Evolutionary conservation across 2,329 filamentous ascomycete genomes (phyloP), one percentile per base, ranked within the genome.

Genomic region (Ustilaginoidea virens): DNA sequence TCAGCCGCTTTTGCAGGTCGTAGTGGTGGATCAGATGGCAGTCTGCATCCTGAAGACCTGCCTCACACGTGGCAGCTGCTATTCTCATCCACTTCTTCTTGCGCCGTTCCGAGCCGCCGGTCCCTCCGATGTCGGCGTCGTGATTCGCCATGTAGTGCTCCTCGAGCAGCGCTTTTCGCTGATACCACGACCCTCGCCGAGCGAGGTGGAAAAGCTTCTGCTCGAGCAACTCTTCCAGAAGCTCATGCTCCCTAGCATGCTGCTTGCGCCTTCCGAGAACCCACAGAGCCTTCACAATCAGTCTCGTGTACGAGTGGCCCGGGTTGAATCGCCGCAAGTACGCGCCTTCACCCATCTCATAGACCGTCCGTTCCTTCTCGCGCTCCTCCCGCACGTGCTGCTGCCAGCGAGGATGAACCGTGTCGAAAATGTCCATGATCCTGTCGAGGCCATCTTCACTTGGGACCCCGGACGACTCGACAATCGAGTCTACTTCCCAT

Each of bases 11-110:
- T 49, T 96, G 87, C 5, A 98, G 59, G 44, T 96, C 87, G 45
- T 92, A 83, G 47, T 98, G 87, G 48, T 82, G 87, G 34, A 93
- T 90, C 15, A 93, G 55, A 51, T 98, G 90, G 34, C 87, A 92
- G 32, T 90, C 69, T 17, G 74, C 73, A 43, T 98, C 90, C 47
- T 93, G 78, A 1, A 98, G 63, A 1, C 82, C 90, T 23, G 69
- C 61, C 51, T 93, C 86, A 45, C 90, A 96, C 0, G 90, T 98
- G 6, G 61, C 56, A 4, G 81, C 60, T 0, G 90, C 82, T 13
- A 74, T 64, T 7, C 69, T 64, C 46, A 76, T 83, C 86, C 86
- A 98, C 39, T 80, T 66, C 42, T 77, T 87, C 55, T 81, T 90
- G 45, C 79, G 78, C 29, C 55, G 45, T 17, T 65, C 63, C 4